phyloP scores from a whole-genome alignment of 2,329 filamentous ascomycete genomes.

The Arthroderma sp. region DNA sequence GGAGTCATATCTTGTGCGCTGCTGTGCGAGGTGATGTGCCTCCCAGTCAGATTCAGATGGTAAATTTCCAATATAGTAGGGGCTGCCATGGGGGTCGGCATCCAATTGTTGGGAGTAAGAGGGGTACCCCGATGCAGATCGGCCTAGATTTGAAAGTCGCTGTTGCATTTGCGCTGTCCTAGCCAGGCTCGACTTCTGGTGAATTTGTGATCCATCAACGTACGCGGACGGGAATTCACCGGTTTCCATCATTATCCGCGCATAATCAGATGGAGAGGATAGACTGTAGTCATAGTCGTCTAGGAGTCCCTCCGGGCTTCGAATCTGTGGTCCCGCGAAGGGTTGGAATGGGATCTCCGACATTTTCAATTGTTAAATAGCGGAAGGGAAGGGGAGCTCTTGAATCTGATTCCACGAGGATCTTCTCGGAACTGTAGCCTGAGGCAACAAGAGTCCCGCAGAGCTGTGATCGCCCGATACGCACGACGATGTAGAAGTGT shows the following conservation, averaged over 20 bases:
- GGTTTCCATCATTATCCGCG: not conserved
- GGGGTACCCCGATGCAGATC: slow-evolving; percentile 4
- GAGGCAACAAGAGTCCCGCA: too few relatives aligned
- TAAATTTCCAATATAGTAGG: slow-evolving; percentile 1
- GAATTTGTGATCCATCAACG: not conserved
- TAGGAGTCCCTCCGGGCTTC: too few relatives aligned
- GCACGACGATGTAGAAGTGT: too few relatives aligned
- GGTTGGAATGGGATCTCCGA: too few relatives aligned
- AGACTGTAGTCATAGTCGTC: too few relatives aligned
- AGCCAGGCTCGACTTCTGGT: not conserved
- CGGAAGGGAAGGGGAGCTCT: too few relatives aligned
- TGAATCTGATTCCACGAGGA: too few relatives aligned
- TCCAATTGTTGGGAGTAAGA: slow-evolving; percentile 1
- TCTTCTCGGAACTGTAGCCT: too few relatives aligned
- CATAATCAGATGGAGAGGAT: too few relatives aligned
- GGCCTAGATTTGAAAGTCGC: slow-evolving; percentile 8
- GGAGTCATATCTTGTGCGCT: slow-evolving; percentile 8
- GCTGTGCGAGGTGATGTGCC: not conserved
- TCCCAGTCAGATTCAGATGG: slow-evolving; percentile 1
- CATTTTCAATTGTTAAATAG: too few relatives aligned
- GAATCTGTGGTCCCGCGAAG: too few relatives aligned
- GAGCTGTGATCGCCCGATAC: too few relatives aligned
- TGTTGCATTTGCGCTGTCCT: slow-evolving; percentile 6
- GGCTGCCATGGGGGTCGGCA: slow-evolving; percentile 4
- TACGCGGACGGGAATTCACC: not conserved